phyloP scores from a whole-genome alignment of 1,284 basidiomycete genomes.

The Trichosporon coremiiforme region DNA sequence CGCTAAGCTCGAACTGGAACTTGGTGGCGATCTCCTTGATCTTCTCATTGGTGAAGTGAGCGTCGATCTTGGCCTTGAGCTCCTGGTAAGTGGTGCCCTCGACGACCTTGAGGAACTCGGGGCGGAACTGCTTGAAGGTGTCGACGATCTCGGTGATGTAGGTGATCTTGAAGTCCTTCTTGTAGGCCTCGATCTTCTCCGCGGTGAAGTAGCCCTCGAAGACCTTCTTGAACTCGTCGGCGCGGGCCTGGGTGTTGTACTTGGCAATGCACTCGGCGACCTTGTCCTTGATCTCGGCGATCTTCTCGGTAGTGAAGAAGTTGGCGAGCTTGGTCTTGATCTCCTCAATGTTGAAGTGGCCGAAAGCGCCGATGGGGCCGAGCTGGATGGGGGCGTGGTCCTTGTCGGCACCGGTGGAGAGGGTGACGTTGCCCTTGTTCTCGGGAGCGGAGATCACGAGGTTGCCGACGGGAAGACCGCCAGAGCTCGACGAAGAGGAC shows the following conservation, averaged over 20 bases:
- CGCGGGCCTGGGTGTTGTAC: background rate
- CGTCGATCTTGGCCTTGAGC: slow-evolving; percentile 4
- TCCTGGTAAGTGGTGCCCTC: slow-evolving; percentile 1
- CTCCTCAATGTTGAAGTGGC: slow-evolving; percentile 7
- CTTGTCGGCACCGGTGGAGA: slow-evolving; percentile 5
- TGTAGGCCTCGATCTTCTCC: slow-evolving; percentile 10
- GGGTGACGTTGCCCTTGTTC: slow-evolving; percentile 8
- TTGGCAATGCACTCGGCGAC: background rate
- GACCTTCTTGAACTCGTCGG: slow-evolving; percentile 18
- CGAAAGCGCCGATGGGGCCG: slow-evolving; percentile 10
- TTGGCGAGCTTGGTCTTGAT: background rate
- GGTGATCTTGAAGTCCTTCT: slow-evolving; percentile 13
- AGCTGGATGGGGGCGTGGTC: background rate
- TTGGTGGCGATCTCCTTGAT: background rate
- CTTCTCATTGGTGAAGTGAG: background rate
- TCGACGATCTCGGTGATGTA: slow-evolving; percentile 6
- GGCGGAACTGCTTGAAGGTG: slow-evolving; percentile 14
- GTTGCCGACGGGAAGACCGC: background rate
- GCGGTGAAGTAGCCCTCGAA: slow-evolving; percentile 18
- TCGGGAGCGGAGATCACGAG: slow-evolving; percentile 10
- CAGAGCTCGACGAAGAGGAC: slow-evolving; percentile 6
- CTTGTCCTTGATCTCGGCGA: slow-evolving; percentile 8
- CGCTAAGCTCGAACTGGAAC: slow-evolving; percentile 7
- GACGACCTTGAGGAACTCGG: slow-evolving; percentile 12
- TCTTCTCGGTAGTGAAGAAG: slow-evolving; percentile 9